These are phyloP conservation scores for Filobasidium uniguttulatum DNA, from an alignment of 1,284 basidiomycete species.

Conservation along the genomic window DNA sequence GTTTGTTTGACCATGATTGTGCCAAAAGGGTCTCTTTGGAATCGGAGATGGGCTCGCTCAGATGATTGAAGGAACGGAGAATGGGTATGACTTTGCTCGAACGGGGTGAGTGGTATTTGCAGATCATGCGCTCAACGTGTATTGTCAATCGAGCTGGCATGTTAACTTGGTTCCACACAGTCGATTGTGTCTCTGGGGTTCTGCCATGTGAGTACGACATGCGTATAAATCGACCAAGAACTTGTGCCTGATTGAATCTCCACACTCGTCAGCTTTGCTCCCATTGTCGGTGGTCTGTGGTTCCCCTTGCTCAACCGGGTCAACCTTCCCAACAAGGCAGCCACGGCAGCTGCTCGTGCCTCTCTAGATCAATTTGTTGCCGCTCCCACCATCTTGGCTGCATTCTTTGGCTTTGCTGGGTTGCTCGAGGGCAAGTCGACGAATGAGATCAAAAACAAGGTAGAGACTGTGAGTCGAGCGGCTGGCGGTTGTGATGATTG, in stretches of 20 bases:
- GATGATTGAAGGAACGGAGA: neutral
- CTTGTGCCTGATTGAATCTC: neutral
- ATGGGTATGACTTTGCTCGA: neutral
- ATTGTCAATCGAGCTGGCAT: neutral
- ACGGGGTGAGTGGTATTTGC: slow-evolving; percentile 1
- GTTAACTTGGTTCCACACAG: neutral
- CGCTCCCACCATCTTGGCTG: neutral
- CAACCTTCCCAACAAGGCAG: neutral
- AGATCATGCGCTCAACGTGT: neutral
- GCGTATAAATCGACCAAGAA: neutral
- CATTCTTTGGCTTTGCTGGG: neutral
- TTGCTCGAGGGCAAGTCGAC: neutral
- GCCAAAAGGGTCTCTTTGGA: slow-evolving; percentile 1
- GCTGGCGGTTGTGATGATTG: neutral
- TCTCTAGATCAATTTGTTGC: slow-evolving; percentile 1
- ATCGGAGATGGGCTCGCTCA: slow-evolving; percentile 1
- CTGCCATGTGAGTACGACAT: neutral
- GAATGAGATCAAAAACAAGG: neutral
- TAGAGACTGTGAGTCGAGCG: neutral
- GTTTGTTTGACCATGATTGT: neutral
- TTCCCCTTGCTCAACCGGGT: neutral
- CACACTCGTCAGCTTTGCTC: neutral
- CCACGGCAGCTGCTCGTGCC: neutral
- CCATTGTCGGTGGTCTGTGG: neutral
- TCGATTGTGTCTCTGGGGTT: neutral